phyloP scores from a whole-genome alignment of 73 alveolate species.

The Symbiodinium pilosum region DNA sequence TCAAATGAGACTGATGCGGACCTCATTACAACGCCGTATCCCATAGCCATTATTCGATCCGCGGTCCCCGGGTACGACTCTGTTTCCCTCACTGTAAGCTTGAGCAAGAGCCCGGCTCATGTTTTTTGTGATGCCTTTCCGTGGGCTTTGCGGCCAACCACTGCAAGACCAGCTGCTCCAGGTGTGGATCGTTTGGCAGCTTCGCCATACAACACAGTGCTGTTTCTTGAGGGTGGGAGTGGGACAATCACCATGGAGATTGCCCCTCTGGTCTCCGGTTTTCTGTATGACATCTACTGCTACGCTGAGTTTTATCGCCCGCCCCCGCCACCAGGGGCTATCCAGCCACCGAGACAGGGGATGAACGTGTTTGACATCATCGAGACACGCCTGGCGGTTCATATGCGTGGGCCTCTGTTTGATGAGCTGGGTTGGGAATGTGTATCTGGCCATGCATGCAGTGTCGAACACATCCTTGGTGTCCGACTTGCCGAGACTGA shows the following conservation, averaged over 20 bases:
- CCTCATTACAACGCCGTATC: conserved; percentile 80
- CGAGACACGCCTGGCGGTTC: conserved; percentile 53
- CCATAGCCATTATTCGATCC: conserved; percentile 26
- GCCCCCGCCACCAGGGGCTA: conserved; percentile 88
- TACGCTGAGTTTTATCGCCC: conserved; percentile 80
- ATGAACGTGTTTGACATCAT: conserved; percentile 45
- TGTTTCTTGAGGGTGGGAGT: conserved; percentile 48
- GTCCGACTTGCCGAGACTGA: not conserved
- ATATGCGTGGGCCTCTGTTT: conserved; percentile 48
- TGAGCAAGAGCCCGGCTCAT: conserved; percentile 85
- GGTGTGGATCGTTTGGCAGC: conserved; percentile 16
- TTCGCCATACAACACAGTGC: conserved; percentile 47
- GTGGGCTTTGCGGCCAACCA: conserved; percentile 85
- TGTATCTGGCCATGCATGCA: conserved; percentile 61
- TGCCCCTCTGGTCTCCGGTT: not conserved
- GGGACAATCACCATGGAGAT: conserved; percentile 53
- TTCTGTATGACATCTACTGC: conserved; percentile 69
- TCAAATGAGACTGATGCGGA: conserved; percentile 62
- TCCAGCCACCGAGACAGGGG: conserved; percentile 81
- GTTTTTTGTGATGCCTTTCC: conserved; percentile 82
- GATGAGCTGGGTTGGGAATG: conserved; percentile 92
- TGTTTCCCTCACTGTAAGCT: not conserved
- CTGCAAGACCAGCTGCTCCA: conserved; percentile 67
- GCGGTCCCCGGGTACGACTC: conserved; percentile 25
- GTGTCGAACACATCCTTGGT: conserved; percentile 10